phyloP scores from a whole-genome alignment of 2,329 filamentous ascomycete species.

The Teratosphaeria epicoccoides region DNA sequence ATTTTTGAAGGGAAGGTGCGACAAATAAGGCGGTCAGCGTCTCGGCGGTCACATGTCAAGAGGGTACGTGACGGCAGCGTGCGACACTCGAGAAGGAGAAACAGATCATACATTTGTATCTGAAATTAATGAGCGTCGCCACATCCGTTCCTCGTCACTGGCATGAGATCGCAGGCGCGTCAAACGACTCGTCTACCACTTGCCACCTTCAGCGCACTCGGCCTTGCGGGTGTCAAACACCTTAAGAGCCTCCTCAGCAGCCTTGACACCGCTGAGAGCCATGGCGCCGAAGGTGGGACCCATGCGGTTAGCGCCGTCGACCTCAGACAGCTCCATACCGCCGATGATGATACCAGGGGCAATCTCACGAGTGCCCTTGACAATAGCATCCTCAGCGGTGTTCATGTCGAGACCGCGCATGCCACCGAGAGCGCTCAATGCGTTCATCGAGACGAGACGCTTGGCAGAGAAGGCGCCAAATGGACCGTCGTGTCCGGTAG shows the following conservation, averaged over 20 bases:
- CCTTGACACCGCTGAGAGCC: constrained; percentile 79
- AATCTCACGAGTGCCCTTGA: constrained; percentile 81
- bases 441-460: constrained; percentile 79
- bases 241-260: constrained; percentile 72
- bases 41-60: background rate
- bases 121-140: background rate
- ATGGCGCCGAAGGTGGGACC: constrained; percentile 83
- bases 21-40: background rate
- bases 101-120: background rate
- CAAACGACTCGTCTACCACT: background rate
- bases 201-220: constrained; percentile 50
- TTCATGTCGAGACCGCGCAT: constrained; percentile 95
- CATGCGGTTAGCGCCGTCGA: constrained; percentile 63
- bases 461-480: constrained; percentile 89
- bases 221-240: constrained; percentile 68
- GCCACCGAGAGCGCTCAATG: constrained; percentile 71
- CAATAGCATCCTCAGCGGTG: constrained; percentile 80
- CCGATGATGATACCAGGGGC: constrained; percentile 83
- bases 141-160: background rate
- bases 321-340: constrained; percentile 85
- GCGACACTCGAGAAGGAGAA: background rate
- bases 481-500: constrained; percentile 81
- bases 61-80: background rate
- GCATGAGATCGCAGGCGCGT: background rate
- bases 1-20: background rate